Percentiles rank a stretch among this genome's conserved stretches.
Conservation (phyloP, 2,329 filamentous ascomycete species). For the Aspergillus hortae region DNA sequence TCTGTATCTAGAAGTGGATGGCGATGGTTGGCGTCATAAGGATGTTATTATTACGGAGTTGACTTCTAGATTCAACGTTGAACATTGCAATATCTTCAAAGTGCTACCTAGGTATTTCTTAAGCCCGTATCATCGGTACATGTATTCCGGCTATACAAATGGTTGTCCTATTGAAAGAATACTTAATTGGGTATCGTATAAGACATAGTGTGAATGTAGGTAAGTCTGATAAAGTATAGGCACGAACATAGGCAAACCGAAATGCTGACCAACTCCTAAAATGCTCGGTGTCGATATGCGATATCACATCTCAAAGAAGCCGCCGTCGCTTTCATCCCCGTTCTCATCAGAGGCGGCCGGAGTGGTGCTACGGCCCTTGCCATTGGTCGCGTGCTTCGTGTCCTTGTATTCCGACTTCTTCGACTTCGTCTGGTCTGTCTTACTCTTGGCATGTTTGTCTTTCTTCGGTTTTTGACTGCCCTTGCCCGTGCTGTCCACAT, state of each 20-base stretch:
- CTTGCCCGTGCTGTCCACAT: constrained; percentile 4
- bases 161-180: not conserved
- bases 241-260: not conserved
- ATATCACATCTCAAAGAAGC: constrained; percentile 35
- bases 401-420: not conserved
- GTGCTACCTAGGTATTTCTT: too few species aligned
- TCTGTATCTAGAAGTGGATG: constrained; percentile 12
- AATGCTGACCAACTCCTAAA: constrained; percentile 16
- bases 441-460: constrained; percentile 6
- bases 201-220: not conserved
- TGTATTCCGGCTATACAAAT: too few species aligned
- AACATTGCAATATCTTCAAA: too few species aligned
- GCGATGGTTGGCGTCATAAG: constrained; percentile 11
- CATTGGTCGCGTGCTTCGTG: not conserved
- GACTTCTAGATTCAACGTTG: too few species aligned
- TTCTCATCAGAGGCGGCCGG: constrained; percentile 12
- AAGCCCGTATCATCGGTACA: too few species aligned
- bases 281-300: constrained; percentile 10
- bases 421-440: constrained; percentile 4
- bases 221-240: not conserved
- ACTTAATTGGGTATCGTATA: constrained; percentile 16
- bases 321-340: constrained; percentile 36
- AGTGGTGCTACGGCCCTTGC: constrained; percentile 2
- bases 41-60: not conserved
- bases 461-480: constrained; percentile 7